Evolutionary conservation across 2,329 filamentous ascomycete genomes (phyloP), one percentile per base, ranked within the genome.

Genomic region (Phymatotrichopsis omnivora): DNA sequence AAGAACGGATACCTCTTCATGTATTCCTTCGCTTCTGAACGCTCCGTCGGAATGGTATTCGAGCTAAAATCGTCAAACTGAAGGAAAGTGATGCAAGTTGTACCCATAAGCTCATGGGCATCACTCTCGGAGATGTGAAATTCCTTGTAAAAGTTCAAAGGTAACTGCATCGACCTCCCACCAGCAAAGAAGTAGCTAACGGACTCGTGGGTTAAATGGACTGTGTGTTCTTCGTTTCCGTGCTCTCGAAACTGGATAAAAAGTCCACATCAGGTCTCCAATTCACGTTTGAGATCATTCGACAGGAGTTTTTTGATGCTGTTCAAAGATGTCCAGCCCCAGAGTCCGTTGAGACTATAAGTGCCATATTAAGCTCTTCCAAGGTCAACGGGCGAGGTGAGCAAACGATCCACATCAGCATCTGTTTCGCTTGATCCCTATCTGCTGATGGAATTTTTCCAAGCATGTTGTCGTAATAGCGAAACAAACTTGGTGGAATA

Each of bases 351-450:
- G 42, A 39, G 24, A 34, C 40, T 5, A 36, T 29, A 19, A 38
- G 14, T 5, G 34, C n/a, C n/a, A n/a, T n/a, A n/a, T n/a, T 27
- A 7, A 38, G 42, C 20, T 38, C 42, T 25, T 20, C 25, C 3
- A 45, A 27, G 5, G 29, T 40, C 14, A 40, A 8, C 6, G 35
- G 42, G 2, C 35, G 17, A 12, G 42, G 33, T n/a, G 42, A 33
- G 12, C 40, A 39, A 16, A 11, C 20, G 22, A 45, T 45, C 42
- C 42, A 45, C 35, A 45, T 45, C 4, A 45, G 14, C 7, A 45
- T 39, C 22, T 27, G n/a, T 17, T 45, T 33, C 14, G 42, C 28
- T 31, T 35, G 16, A n/a, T 37, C 19, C 4, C 3, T 14, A 28
- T 32, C 17, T 5, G 36, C 42, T 5, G 6, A 7, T 11, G 17